Percentiles rank a stretch among this genome's conserved stretches.
phyloP scores from a whole-genome alignment of 176 grass and related monocot genomes.

The Dactylis glomerata region DNA sequence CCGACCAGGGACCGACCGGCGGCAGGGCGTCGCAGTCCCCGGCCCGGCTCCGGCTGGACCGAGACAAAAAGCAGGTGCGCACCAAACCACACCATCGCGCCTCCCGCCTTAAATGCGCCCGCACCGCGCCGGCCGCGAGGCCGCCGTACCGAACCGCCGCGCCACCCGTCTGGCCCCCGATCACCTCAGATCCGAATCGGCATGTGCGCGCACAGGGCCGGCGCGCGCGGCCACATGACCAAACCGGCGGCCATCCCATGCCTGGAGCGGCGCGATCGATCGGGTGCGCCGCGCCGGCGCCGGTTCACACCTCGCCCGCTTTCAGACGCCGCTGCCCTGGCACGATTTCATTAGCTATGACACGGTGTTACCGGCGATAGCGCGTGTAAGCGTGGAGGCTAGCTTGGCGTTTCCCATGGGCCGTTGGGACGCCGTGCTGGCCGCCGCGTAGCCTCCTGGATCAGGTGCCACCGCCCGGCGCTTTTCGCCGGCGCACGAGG shows the following conservation, averaged over 20 bases:
- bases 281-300: neutral
- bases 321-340: conserved; percentile 27
- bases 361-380: neutral
- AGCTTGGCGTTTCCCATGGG: neutral
- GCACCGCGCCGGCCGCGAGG: conserved; percentile 8
- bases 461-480: neutral
- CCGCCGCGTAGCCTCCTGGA: neutral
- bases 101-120: conserved; percentile 11
- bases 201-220: neutral
- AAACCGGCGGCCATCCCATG: no score
- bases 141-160: neutral
- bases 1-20: conserved; percentile 38
- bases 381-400: neutral
- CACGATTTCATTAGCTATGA: neutral
- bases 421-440: neutral
- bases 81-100: conserved; percentile 17
- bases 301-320: neutral
- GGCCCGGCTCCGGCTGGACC: conserved; percentile 15
- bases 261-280: neutral
- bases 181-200: neutral
- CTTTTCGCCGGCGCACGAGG: neutral
- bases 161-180: neutral
- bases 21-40: conserved; percentile 44
- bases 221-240: no score
- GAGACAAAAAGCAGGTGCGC: conserved; percentile 39